These are phyloP conservation scores for Vaccinium corymbosum DNA, from an alignment of 148 eudicot genomes.

Conservation along the genomic window DNA sequence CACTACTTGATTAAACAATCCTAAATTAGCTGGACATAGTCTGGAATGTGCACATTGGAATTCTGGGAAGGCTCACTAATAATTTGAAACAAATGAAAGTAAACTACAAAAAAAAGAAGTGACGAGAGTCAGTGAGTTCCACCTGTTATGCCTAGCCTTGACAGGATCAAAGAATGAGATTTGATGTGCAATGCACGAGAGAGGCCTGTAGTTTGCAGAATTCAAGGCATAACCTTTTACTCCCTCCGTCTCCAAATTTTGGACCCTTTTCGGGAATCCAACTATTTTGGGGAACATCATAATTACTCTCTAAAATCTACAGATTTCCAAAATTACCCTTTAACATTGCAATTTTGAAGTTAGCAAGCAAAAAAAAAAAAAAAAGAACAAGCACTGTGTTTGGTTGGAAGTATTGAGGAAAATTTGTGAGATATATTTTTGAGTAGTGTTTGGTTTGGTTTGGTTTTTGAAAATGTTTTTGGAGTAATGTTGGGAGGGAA, in stretches of 20 bases:
- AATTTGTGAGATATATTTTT: too few species aligned
- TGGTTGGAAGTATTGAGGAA: too few species aligned
- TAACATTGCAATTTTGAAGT: too few species aligned
- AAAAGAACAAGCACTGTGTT: too few species aligned
- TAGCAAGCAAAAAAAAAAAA: too few species aligned
- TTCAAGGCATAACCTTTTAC: not conserved
- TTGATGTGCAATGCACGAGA: not conserved
- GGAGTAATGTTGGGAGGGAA: too few species aligned
- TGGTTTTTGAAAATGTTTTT: too few species aligned
- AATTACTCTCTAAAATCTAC: too few species aligned
- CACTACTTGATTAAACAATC: not conserved
- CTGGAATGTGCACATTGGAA: not conserved
- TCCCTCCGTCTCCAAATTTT: not conserved
- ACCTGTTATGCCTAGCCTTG: not conserved
- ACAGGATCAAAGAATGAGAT: not conserved
- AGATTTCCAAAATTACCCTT: too few species aligned
- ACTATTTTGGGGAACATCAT: not conserved
- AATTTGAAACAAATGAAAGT: not conserved
- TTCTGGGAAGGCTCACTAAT: not conserved
- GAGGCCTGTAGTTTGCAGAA: not conserved
- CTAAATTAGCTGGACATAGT: not conserved
- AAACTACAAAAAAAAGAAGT: not conserved
- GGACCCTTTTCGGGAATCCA: too few species aligned
- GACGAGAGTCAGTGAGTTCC: not conserved
- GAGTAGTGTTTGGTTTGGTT: too few species aligned